Evolutionary conservation across 305 asterid species (phyloP).

Genomic region (Andrographis paniculata): DNA sequence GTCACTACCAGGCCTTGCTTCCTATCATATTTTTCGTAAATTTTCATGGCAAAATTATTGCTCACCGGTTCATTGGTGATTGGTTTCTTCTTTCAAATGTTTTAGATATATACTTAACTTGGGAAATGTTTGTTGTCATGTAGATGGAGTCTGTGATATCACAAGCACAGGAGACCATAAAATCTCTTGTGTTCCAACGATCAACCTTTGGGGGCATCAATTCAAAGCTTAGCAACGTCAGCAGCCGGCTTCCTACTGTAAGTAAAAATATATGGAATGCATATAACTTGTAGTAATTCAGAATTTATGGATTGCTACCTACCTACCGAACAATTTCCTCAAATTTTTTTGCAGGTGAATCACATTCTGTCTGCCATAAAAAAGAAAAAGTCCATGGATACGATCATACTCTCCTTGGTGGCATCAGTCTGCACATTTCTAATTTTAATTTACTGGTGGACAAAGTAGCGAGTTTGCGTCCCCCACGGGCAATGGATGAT

Average conservation of each 20-base stretch:
- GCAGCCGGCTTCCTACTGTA: conserved; percentile 97
- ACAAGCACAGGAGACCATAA: conserved; percentile 94
- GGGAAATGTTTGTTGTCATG: conserved; percentile 17
- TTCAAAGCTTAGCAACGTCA: conserved; percentile 80
- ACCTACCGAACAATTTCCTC: no score
- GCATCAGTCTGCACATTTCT: conserved; percentile 83
- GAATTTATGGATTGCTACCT: no score
- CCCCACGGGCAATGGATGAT: no score
- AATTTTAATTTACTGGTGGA: conserved; percentile 88
- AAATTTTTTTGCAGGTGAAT: conserved; percentile 72
- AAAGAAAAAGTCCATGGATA: conserved; percentile 96
- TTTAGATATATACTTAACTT: conserved; percentile 3
- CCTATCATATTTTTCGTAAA: no score
- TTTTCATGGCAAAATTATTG: no score
- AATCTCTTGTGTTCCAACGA: conserved; percentile 78
- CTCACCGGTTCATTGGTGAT: no score
- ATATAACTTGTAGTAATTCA: no score
- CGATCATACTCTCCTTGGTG: conserved; percentile 81
- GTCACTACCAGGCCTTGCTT: no score
- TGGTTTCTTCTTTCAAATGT: neutral
- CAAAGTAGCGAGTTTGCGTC: conserved; percentile 62
- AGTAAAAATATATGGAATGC: conserved; percentile 20
- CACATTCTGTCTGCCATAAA: conserved; percentile 70
- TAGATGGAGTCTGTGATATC: conserved; percentile 90
- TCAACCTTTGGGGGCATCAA: conserved; percentile 90